Evolutionary conservation across 257 asterid genomes (phyloP).

Genomic region (Cynanchum wilfordii): DNA sequence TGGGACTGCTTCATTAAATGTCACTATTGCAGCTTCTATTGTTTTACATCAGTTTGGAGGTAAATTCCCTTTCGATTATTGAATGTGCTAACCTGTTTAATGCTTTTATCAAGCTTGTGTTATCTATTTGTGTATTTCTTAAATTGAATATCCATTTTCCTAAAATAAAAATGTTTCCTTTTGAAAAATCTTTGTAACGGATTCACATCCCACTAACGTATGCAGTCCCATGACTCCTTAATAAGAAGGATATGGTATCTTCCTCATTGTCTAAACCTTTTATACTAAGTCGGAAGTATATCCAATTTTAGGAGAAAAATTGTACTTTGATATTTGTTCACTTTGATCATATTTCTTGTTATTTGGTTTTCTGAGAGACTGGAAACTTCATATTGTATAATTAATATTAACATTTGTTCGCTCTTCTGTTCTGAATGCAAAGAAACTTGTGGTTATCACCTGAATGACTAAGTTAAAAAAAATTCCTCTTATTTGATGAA

Average conservation of each 20-base stretch:
- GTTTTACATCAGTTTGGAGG: conserved; percentile 95
- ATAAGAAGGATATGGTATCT: no score
- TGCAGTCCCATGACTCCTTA: no score
- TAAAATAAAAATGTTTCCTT: no score
- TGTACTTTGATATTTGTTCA: background rate
- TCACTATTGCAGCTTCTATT: conserved; percentile 92
- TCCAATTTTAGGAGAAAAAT: background rate
- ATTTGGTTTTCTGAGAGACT: background rate
- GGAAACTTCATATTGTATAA: background rate
- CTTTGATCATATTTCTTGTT: background rate
- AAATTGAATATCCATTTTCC: no score
- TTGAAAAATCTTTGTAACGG: no score
- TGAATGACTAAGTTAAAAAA: background rate
- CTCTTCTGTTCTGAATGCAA: background rate
- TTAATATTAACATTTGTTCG: background rate
- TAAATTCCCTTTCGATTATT: conserved; percentile 13
- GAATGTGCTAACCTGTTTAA: background rate
- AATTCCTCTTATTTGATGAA: background rate
- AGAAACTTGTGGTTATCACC: background rate
- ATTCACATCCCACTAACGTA: no score
- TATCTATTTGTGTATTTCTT: no score
- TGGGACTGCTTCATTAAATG: conserved; percentile 95
- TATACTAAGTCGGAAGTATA: no score
- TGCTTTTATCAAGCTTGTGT: background rate
- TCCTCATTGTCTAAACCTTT: no score